phyloP scores from a whole-genome alignment of 2,329 filamentous ascomycete genomes.

The Microdochium nivale region DNA sequence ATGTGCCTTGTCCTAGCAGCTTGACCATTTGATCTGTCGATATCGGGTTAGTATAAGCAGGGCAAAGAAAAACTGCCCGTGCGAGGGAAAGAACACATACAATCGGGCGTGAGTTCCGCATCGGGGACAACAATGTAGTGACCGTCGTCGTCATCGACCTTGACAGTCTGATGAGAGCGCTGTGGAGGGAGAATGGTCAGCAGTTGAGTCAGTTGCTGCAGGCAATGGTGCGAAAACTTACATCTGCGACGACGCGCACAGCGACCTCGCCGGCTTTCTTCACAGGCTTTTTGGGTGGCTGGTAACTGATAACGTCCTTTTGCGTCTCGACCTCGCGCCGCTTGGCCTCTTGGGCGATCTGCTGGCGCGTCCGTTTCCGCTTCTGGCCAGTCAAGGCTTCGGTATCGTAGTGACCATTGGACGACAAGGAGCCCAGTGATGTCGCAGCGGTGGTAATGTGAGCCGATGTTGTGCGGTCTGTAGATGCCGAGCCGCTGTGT shows the following conservation, averaged over 20 bases:
- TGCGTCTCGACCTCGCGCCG: constrained; percentile 63
- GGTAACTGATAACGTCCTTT: constrained; percentile 69
- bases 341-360: constrained; percentile 75
- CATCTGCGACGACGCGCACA: constrained; percentile 54
- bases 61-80: no score
- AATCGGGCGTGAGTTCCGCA: constrained; percentile 78
- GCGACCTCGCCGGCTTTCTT: constrained; percentile 80
- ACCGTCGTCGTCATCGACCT: constrained; percentile 92
- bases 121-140: constrained; percentile 93
- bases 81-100: constrained; percentile 44
- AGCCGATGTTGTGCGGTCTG: constrained; percentile 72
- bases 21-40: constrained; percentile 73
- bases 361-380: constrained; percentile 73
- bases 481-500: constrained; percentile 67
- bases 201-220: constrained; percentile 5
- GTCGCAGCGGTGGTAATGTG: constrained; percentile 84
- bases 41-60: constrained; percentile 8
- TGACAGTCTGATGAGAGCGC: constrained; percentile 44
- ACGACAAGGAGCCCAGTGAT: constrained; percentile 65
- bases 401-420: constrained; percentile 55
- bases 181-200: constrained; percentile 3
- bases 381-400: constrained; percentile 73
- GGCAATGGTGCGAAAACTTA: constrained; percentile 29
- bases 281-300: constrained; percentile 78
- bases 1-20: constrained; percentile 90